These are phyloP conservation scores for Hypoxylon cercidicola DNA, from an alignment of 495 filamentous ascomycete species.

Conservation along the genomic window DNA sequence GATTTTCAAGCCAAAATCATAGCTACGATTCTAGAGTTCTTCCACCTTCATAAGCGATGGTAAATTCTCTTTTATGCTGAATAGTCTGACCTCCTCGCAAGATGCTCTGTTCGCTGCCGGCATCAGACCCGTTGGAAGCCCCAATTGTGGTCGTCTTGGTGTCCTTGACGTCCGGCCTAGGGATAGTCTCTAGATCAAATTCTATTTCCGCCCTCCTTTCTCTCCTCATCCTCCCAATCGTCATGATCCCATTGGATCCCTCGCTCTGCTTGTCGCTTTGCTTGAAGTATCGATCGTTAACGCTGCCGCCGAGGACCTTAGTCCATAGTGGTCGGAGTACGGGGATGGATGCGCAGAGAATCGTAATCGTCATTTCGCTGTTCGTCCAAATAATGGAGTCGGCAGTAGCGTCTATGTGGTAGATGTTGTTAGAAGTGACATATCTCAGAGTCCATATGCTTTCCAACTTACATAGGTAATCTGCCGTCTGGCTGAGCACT, in stretches of 20 bases:
- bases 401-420: slow-evolving; percentile 15
- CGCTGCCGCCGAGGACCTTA: slow-evolving; percentile 4
- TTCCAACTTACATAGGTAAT: slow-evolving; percentile 26
- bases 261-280: slow-evolving; percentile 18
- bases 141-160: slow-evolving; percentile 16
- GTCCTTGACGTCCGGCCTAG: slow-evolving; percentile 16
- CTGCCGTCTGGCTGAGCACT: slow-evolving; percentile 11
- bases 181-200: slow-evolving; percentile 15
- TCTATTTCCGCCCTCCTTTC: slow-evolving; percentile 2
- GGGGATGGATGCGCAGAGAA: slow-evolving; percentile 42
- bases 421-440: slow-evolving; percentile 5
- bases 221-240: slow-evolving; percentile 16
- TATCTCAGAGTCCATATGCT: background rate
- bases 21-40: background rate
- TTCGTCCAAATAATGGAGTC: slow-evolving; percentile 26
- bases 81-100: slow-evolving; percentile 12
- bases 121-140: background rate
- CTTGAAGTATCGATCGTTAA: slow-evolving; percentile 12
- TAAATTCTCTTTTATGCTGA: slow-evolving; percentile 21
- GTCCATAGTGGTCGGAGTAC: slow-evolving; percentile 34
- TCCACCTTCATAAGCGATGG: slow-evolving; percentile 17
- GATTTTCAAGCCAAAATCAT: background rate
- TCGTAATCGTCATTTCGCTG: slow-evolving; percentile 43
- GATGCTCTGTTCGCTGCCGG: slow-evolving; percentile 17
- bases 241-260: slow-evolving; percentile 13